Base-by-base conservation (phyloP, 1,284 basidiomycete genomes). In the Melanopsichium pennsylvanicum region DNA sequence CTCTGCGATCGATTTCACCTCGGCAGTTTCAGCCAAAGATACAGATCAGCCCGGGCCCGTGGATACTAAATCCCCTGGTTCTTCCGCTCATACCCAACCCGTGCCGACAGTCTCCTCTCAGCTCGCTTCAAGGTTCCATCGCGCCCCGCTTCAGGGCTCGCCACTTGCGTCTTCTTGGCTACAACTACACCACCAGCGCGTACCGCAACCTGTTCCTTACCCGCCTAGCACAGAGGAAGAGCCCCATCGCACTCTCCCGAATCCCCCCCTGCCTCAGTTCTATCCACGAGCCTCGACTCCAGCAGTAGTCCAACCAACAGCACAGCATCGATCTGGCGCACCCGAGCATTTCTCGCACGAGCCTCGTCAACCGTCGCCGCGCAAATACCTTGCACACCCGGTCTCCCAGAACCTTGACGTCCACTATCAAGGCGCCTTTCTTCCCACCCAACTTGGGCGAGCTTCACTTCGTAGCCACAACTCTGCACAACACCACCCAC, bases 241-340 rank as follows among this genome's bases (percentile, higher is more conserved):
- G 12, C 4, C 16, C 26, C 37, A 12, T 22, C 33, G 33, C 26
- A 13, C 32, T 16, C 33, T 13, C 37, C 23, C 39, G 13, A 4
- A 25, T 25, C 31, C 34, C 9, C 25, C 49, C 4, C 19, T 18
- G 13, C 11, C 31, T 15, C 50, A 40, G 16, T 15, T 18, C 19
- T 36, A 31, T 35, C 45, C 59, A 7, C 33, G 44, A 48, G 48
- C 35, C 15, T 43, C 60, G 3, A 52, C 60, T 15, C 48, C 40
- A 22, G 39, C 54, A 21, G 21, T 48, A 26, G 36, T 44, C 6
- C 21, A 47, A 16, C 22, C 52, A 0, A 29, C 42, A 18, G 11
- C 46, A 8, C 46, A 50, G 4, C 13, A 27, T 23, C 18, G 48
- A 5, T 22, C 32, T 12, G 35, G n/a, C 16, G 27, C 16, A 5